These are phyloP conservation scores for Myxozyma neglecta DNA, from an alignment of 805 yeast genomes.

Conservation along the genomic window DNA sequence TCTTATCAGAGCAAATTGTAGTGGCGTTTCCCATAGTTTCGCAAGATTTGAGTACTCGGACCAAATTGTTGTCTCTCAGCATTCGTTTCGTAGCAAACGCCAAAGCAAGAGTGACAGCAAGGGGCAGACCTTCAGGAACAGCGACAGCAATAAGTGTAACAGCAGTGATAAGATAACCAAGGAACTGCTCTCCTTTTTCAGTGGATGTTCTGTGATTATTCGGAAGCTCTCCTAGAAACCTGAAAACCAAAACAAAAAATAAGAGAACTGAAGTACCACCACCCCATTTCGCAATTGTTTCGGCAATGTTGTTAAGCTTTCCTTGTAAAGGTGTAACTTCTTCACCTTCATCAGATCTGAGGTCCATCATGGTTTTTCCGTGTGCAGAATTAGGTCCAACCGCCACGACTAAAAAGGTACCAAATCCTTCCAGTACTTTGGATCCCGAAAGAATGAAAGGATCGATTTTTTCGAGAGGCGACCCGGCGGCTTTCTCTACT, in stretches of 20 bases:
- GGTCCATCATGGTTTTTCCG: conserved; percentile 85
- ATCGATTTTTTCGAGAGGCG: conserved; percentile 54
- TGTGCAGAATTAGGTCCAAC: conserved; percentile 87
- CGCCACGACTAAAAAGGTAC: conserved; percentile 81
- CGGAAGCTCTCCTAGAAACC: conserved; percentile 66
- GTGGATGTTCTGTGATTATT: conserved; percentile 54
- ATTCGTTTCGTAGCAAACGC: conserved; percentile 98
- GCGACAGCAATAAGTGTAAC: conserved; percentile 95
- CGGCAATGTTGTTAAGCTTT: conserved; percentile 78
- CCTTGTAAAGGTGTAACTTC: conserved; percentile 89
- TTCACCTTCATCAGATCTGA: conserved; percentile 69
- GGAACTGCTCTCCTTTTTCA: conserved; percentile 77
- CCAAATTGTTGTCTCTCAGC: conserved; percentile 95
- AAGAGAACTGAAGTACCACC: conserved; percentile 79
- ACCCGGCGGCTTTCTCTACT: conserved; percentile 39
- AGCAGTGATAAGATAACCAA: conserved; percentile 85
- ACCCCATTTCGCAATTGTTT: conserved; percentile 94
- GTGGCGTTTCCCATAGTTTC: conserved; percentile 99
- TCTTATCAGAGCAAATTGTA: conserved; percentile 93
- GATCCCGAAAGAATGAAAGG: conserved; percentile 91
- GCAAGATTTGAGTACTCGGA: conserved; percentile 89
- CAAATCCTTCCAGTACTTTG: conserved; percentile 81
- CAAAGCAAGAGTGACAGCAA: conserved; percentile 93
- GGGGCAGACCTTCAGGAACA: conserved; percentile 98
- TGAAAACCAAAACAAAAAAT: conserved; percentile 73